Evolutionary conservation across 495 filamentous ascomycete species (phyloP), one percentile per base, ranked within the genome.

Genomic region (Neurospora pannonica): DNA sequence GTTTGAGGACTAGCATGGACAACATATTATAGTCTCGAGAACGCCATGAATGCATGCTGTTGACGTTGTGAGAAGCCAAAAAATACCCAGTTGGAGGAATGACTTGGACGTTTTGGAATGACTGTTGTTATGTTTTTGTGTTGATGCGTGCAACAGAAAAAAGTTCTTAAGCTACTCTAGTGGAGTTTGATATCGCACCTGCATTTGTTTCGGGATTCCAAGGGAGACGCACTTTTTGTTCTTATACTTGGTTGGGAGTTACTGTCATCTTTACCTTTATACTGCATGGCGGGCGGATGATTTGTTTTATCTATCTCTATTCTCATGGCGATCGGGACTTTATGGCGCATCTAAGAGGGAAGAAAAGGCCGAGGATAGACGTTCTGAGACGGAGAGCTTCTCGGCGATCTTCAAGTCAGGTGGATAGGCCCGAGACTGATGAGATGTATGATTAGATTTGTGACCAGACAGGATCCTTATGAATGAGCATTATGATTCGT

Each of bases 1-100:
- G 70, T 79, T 69, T 79, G 75, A 79, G 54, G 1, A 19, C 0
- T 9, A 19, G 24, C 5, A 1, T 17, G 24, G 13, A 7, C 11
- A 31, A 7, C 54, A 4, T 1, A 5, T 54, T 54, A 11, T 5
- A 34, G 54, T 34, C 54, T 36, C 7, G 34, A 6, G 7, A 17
- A 4, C 24, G 15, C 54, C 28, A 17, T 34, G 28, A 67, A 60
- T 2, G 11, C 28, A 28, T 34, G 28, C 5, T 67, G 15, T 34
- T 36, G 54, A 19, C 13, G 3, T 67, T 67, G 9, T 36, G 54
- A 34, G 2, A 67, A 67, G 8, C 54, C 54, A 34, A 34, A 54
- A 31, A 62, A 34, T 67, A 34, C 54, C 54, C 54, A 9, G 28
- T 34, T 67, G 15, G 28, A 19, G 54, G 28, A 34, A 28, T 67